Evolutionary conservation across 768 basidiomycete genomes (phyloP).

Genomic region (Dictyophora rubrovolvata): DNA sequence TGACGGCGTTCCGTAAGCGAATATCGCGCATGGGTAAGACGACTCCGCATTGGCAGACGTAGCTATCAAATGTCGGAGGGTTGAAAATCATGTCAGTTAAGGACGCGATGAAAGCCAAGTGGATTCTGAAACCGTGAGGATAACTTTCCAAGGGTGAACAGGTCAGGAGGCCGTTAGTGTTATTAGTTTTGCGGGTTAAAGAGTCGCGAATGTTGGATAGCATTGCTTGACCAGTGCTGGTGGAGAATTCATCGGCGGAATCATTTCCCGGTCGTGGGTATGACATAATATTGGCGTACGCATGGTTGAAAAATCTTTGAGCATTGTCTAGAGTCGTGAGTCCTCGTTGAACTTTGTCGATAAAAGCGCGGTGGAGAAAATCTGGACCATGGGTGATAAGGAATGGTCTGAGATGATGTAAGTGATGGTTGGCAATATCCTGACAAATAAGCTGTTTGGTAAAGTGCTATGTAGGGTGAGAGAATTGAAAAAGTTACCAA

Average conservation of each 20-base stretch:
- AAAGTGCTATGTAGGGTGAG: slow-evolving; percentile 8
- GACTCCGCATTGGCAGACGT: neutral
- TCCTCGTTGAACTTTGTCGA: slow-evolving; percentile 38
- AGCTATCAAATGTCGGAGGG: slow-evolving; percentile 25
- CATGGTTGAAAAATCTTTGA: slow-evolving; percentile 12
- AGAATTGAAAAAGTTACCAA: slow-evolving; percentile 44
- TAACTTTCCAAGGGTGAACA: neutral
- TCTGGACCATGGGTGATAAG: slow-evolving; percentile 69
- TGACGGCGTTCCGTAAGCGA: slow-evolving; percentile 22
- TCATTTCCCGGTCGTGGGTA: slow-evolving; percentile 43
- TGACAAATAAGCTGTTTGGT: slow-evolving; percentile 24
- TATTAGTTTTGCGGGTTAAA: neutral
- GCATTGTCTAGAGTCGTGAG: slow-evolving; percentile 14
- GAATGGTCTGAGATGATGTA: slow-evolving; percentile 87
- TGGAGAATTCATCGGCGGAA: slow-evolving; percentile 39
- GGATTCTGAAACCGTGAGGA: neutral
- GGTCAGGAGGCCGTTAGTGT: neutral
- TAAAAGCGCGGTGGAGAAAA: slow-evolving; percentile 73
- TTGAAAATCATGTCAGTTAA: slow-evolving; percentile 58
- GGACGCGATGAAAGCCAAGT: slow-evolving; percentile 32
- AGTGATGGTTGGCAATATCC: slow-evolving; percentile 96
- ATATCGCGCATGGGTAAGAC: slow-evolving; percentile 18
- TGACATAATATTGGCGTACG: slow-evolving; percentile 31
- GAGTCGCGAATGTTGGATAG: neutral
- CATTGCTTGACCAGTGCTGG: neutral